These are phyloP conservation scores for Blastobotrys arbuscula DNA, from an alignment of 1,139 yeast species.

Conservation along the genomic window DNA sequence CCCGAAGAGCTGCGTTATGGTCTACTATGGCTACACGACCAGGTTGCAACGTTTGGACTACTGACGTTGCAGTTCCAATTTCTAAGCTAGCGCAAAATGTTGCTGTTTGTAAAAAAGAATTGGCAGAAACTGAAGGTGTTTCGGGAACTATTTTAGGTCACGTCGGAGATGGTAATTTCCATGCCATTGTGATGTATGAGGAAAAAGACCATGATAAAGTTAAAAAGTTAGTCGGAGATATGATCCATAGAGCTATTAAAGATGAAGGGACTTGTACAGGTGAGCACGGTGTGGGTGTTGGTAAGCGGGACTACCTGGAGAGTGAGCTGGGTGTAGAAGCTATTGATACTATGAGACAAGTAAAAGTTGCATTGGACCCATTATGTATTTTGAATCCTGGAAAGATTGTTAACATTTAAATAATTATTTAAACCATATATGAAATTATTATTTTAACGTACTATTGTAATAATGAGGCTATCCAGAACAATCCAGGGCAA, in stretches of 20 bases:
- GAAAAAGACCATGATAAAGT: constrained; percentile 33
- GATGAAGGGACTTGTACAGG: constrained; percentile 84
- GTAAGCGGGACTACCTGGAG: constrained; percentile 60
- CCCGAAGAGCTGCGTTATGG: constrained; percentile 84
- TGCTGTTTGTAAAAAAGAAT: constrained; percentile 60
- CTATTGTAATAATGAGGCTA: background rate
- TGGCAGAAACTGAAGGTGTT: constrained; percentile 43
- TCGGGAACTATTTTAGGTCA: constrained; percentile 73
- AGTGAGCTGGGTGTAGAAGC: constrained; percentile 66
- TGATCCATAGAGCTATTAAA: constrained; percentile 60
- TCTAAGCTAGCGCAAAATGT: constrained; percentile 59
- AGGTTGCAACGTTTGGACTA: constrained; percentile 52
- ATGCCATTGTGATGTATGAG: constrained; percentile 64
- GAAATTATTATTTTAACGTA: background rate
- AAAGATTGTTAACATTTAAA: constrained; percentile 40
- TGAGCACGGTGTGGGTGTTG: constrained; percentile 81
- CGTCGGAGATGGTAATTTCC: constrained; percentile 90
- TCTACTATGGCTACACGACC: constrained; percentile 55
- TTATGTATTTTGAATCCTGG: constrained; percentile 67
- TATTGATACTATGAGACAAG: constrained; percentile 62
- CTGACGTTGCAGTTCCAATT: constrained; percentile 85
- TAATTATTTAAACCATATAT: background rate
- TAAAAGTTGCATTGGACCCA: constrained; percentile 69
- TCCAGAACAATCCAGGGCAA: too few species aligned
- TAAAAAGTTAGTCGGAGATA: constrained; percentile 52